phyloP scores from a whole-genome alignment of 2,329 filamentous ascomycete genomes.

The Ceratocystis cubensis region DNA sequence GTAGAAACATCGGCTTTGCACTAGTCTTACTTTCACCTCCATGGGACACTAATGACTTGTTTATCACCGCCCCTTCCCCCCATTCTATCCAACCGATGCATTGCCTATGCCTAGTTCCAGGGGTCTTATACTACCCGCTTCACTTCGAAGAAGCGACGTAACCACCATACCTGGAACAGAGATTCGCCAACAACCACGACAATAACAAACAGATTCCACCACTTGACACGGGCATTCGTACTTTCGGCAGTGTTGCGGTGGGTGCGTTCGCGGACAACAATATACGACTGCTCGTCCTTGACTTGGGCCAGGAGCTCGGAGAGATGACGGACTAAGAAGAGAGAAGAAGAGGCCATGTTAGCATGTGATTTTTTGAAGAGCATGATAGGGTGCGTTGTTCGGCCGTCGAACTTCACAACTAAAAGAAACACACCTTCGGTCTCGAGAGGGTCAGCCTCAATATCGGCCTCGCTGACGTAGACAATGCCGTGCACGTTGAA shows the following conservation, averaged over 20 bases:
- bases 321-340: conserved; percentile 56
- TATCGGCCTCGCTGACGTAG: conserved; percentile 82
- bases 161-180: conserved; percentile 98
- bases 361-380: conserved; percentile 2
- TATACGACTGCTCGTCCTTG: conserved; percentile 97
- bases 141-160: conserved; percentile 94
- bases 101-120: background rate
- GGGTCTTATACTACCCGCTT: conserved; percentile 20
- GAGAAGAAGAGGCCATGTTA: conserved; percentile 15
- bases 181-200: conserved; percentile 79
- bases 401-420: background rate
- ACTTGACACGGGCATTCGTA: conserved; percentile 94
- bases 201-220: conserved; percentile 98
- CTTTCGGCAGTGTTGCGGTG: conserved; percentile 98
- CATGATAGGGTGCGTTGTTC: background rate
- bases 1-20: background rate
- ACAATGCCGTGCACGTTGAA: conserved; percentile 99
- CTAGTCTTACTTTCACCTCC: background rate
- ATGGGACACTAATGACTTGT: background rate
- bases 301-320: conserved; percentile 80
- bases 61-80: background rate
- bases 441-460: conserved; percentile 77
- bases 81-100: background rate
- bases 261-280: conserved; percentile 84
- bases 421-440: conserved; percentile 54